Evolutionary conservation across 2,329 filamentous ascomycete genomes (phyloP), one percentile per base, ranked within the genome.

Genomic region (Chaetomiaceae sp.): DNA sequence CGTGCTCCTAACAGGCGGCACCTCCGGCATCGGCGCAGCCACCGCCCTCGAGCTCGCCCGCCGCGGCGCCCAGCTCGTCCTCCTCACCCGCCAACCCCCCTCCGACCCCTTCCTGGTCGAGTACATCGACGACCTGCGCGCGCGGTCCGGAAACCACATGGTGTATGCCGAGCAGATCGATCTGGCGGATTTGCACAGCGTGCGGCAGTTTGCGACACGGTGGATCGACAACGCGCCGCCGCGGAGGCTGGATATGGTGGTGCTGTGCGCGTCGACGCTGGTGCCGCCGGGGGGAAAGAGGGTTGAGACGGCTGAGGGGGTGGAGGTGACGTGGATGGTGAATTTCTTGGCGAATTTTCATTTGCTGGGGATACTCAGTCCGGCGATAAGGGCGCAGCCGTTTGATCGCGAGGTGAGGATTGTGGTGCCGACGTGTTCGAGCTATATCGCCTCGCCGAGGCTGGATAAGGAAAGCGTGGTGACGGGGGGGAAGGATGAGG

Each of bases 331-430:
- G 56, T 97, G 91, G 91, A 90, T 91, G 73, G 78, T 97, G 63
- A 99, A 99, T 68, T 99, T 91, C 69, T 79, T 99, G 36, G 87
- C 91, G 59, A 97, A 96, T 69, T 97, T 96, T 72, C 95, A 99
- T 66, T 78, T 99, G 3, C 78, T 99, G 40, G 89, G 88, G 60
- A 95, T 99, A 27, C 77, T 99, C 33, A 94, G 87, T 62, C 94
- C 94, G 0, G 92, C 94, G 0, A 78, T 99, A 56, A 83, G 90
- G 60, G 90, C 88, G 1, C 94, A 99, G 70, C 94, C 94, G 2
- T 84, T 95, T 51, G 94, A 99, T 69, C 83, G 94, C 63, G 94
- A 99, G 69, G 90, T 99, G 15, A 81, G 94, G 57, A 80, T 99
- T 57, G 79, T 99, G 53, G 83, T 97, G 60, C 79, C 88, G 1